phyloP scores from a whole-genome alignment of 306 rosid genomes.

The Boehmeria nivea region DNA sequence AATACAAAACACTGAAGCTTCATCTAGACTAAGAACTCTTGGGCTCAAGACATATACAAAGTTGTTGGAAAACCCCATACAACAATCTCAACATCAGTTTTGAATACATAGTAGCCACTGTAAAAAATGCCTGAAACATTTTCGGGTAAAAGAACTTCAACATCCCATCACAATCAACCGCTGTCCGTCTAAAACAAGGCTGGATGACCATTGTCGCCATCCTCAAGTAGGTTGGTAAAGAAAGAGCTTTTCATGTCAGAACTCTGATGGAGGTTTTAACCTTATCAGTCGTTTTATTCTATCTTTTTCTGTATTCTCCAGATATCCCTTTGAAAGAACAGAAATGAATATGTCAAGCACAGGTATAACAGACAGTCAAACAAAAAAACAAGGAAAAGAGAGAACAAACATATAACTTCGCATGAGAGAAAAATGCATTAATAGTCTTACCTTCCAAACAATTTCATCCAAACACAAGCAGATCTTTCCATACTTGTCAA shows the following conservation, averaged over 20 bases:
- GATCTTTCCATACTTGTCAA: conserved; percentile 90
- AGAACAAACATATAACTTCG: neutral
- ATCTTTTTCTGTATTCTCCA: conserved; percentile 89
- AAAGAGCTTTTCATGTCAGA: conserved; percentile 7
- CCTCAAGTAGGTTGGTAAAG: too few relatives aligned
- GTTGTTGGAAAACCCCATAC: too few relatives aligned
- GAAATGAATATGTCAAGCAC: conserved; percentile 18
- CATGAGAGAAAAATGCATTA: neutral
- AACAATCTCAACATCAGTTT: too few relatives aligned
- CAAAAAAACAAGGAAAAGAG: neutral
- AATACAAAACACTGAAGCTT: too few relatives aligned
- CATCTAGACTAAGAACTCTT: too few relatives aligned
- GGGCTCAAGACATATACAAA: too few relatives aligned
- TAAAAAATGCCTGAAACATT: too few relatives aligned
- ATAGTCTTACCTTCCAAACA: conserved; percentile 76
- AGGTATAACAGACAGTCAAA: neutral
- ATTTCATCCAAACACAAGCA: conserved; percentile 92
- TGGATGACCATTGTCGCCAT: too few relatives aligned
- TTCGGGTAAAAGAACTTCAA: too few relatives aligned
- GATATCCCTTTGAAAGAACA: conserved; percentile 53
- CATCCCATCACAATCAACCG: too few relatives aligned
- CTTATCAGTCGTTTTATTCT: conserved; percentile 82
- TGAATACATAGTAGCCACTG: too few relatives aligned
- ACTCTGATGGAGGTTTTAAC: conserved; percentile 82
- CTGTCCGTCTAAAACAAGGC: too few relatives aligned